Percentiles rank a stretch among this genome's conserved stretches.
Conservation (phyloP, 768 basidiomycete genomes). For the Nevesoporus exiguus region DNA sequence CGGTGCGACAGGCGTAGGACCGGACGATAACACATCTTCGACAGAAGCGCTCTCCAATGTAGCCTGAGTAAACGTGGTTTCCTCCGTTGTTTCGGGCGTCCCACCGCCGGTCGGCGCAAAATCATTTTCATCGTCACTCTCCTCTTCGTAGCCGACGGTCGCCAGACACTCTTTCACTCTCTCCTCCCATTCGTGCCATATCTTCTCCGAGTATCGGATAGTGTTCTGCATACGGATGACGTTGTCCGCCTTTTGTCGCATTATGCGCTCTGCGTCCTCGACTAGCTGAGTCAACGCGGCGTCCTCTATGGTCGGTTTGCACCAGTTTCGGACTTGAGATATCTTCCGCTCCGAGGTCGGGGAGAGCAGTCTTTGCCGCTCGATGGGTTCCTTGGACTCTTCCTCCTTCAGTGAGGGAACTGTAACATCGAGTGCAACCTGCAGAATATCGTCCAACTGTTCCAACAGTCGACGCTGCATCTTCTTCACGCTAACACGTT, state of each 20-base stretch:
- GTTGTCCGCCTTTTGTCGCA: conserved; percentile 91
- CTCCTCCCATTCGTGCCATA: conserved; percentile 96
- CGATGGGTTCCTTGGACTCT: conserved; percentile 86
- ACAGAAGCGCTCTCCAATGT: conserved; percentile 17
- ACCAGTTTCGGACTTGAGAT: conserved; percentile 80
- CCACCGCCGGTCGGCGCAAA: conserved; percentile 31
- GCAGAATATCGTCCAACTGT: conserved; percentile 82
- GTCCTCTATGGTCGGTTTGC: conserved; percentile 82
- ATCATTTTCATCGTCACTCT: conserved; percentile 42
- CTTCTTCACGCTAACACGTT: conserved; percentile 75
- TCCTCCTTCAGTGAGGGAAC: conserved; percentile 90
- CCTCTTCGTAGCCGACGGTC: conserved; percentile 54
- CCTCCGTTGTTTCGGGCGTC: conserved; percentile 24
- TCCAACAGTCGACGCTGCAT: conserved; percentile 78
- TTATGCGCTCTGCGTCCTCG: conserved; percentile 83
- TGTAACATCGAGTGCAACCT: conserved; percentile 75
- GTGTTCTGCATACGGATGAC: conserved; percentile 97
- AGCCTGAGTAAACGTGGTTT: conserved; percentile 8
- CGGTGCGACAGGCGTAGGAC: conserved; percentile 67
- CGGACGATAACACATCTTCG: conserved; percentile 40
- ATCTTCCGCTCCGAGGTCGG: conserved; percentile 88
- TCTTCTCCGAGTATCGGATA: conserved; percentile 94
- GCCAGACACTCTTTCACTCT: conserved; percentile 69
- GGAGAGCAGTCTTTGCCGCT: conserved; percentile 86
- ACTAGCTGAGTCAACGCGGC: conserved; percentile 77